Evolutionary conservation across 1,139 yeast genomes (phyloP).

Genomic region (Arxiozyma heterogenica): DNA sequence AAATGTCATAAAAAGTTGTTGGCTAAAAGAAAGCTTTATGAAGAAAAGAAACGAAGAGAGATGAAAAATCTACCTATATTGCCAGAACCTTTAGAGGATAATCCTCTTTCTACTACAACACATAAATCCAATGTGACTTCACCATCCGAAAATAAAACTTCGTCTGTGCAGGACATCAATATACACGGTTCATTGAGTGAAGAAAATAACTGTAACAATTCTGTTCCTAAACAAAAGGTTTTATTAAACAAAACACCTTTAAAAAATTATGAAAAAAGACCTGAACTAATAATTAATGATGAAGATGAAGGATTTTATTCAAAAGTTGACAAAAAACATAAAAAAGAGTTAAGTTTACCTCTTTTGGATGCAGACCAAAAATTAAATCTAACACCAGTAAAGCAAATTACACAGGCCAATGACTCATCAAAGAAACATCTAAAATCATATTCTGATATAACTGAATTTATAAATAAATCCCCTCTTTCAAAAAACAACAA

Average conservation of each 20-base stretch:
- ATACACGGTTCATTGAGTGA: neutral
- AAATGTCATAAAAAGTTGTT: constrained; percentile 79
- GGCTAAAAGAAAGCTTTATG: constrained; percentile 27
- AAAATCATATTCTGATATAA: neutral
- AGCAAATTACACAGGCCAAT: neutral
- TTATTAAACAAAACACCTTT: constrained; percentile 4
- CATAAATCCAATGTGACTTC: constrained; percentile 5
- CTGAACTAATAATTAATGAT: neutral
- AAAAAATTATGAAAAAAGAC: neutral
- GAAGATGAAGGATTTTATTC: neutral
- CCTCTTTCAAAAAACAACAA: neutral
- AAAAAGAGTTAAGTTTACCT: neutral
- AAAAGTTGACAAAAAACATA: neutral
- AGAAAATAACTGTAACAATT: neutral
- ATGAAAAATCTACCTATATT: constrained; percentile 28
- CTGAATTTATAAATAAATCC: neutral
- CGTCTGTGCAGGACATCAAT: neutral
- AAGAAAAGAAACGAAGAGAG: constrained; percentile 35
- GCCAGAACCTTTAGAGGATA: constrained; percentile 12
- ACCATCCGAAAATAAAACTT: neutral
- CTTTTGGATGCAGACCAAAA: neutral
- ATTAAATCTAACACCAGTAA: neutral
- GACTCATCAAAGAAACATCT: neutral
- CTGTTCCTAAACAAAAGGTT: neutral
- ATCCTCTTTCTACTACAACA: neutral